These are phyloP conservation scores for Symbiodinium natans DNA, from an alignment of 73 alveolate species.

Conservation along the genomic window DNA sequence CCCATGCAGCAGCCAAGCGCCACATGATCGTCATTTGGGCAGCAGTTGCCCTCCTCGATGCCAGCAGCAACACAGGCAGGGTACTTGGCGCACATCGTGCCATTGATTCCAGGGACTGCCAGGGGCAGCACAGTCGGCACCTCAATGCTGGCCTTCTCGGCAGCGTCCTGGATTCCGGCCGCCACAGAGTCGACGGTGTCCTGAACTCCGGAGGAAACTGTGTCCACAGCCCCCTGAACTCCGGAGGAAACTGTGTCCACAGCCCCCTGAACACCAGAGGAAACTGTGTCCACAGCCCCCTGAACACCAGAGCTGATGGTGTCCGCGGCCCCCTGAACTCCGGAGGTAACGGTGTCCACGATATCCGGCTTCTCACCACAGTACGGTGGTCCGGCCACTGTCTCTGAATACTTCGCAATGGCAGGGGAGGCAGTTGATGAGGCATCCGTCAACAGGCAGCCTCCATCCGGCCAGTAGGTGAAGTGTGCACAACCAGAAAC, in stretches of 20 bases:
- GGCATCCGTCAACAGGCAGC: constrained; percentile 51
- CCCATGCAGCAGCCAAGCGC: constrained; percentile 55
- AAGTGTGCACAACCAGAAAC: constrained; percentile 22
- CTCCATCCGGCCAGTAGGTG: constrained; percentile 86
- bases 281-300: background rate
- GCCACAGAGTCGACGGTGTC: background rate
- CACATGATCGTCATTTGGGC: constrained; percentile 42
- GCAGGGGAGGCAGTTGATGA: constrained; percentile 23
- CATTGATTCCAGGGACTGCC: background rate
- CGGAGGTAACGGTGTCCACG: background rate
- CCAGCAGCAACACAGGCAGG: constrained; percentile 83
- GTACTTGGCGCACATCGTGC: constrained; percentile 29
- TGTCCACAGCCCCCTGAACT: background rate
- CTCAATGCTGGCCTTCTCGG: background rate
- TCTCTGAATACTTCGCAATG: background rate
- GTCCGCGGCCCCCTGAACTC: too few relatives aligned
- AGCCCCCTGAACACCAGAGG: background rate
- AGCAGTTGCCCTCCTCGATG: constrained; percentile 32
- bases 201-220: background rate
- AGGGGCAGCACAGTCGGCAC: background rate
- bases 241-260: too few relatives aligned
- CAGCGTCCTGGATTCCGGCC: background rate
- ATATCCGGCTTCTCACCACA: background rate
- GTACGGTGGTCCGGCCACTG: constrained; percentile 11
- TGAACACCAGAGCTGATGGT: background rate